phyloP scores from a whole-genome alignment of 1,284 basidiomycete genomes.

The Cryptococcus maquisensis region DNA sequence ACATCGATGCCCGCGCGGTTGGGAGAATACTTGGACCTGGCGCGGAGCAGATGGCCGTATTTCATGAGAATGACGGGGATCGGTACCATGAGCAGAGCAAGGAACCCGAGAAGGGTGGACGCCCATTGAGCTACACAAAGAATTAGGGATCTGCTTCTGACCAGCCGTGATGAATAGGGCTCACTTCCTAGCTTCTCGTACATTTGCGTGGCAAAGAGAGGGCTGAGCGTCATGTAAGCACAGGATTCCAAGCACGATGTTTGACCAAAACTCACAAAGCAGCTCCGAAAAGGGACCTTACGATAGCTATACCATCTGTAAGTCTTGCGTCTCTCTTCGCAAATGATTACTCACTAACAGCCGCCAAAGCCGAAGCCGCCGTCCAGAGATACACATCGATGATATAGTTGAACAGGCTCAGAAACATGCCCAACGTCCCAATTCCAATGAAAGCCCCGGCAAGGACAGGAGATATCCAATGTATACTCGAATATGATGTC shows the following conservation, averaged over 20 bases:
- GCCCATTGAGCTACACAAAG: constrained; percentile 36
- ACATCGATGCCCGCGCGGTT: neutral
- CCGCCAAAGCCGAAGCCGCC: constrained; percentile 53
- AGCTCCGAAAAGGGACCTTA: constrained; percentile 52
- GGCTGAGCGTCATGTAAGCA: constrained; percentile 17
- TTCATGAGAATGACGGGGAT: constrained; percentile 50
- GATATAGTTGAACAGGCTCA: constrained; percentile 51
- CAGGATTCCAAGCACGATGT: neutral
- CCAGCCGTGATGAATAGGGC: neutral
- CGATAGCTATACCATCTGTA: constrained; percentile 36
- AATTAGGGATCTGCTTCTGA: neutral
- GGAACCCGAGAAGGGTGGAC: constrained; percentile 41
- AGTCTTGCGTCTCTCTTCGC: neutral
- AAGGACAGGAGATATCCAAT: constrained; percentile 49
- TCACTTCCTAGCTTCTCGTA: constrained; percentile 49
- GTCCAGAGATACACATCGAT: constrained; percentile 54
- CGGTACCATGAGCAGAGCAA: constrained; percentile 43
- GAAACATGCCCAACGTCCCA: constrained; percentile 57
- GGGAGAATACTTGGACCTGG: constrained; percentile 48
- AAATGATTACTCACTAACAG: constrained; percentile 36
- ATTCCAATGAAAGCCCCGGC: constrained; percentile 50
- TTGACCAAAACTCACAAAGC: constrained; percentile 15
- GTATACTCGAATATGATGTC: constrained; percentile 48
- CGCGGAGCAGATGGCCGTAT: constrained; percentile 51
- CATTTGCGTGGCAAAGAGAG: constrained; percentile 54